Conservation (phyloP, 805 yeast genomes). For the Cyberlindnera americana region DNA sequence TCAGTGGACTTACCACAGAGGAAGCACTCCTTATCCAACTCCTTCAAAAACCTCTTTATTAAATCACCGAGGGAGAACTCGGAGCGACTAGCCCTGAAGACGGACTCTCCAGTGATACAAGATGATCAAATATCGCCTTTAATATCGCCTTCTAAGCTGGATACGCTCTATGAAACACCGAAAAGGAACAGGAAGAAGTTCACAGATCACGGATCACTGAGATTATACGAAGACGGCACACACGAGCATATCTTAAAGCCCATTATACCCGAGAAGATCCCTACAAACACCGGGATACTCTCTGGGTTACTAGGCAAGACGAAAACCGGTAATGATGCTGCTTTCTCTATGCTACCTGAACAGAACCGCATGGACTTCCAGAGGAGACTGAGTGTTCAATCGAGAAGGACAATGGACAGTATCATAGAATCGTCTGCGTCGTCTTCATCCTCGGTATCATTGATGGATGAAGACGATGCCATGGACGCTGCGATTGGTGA, state of each 20-base stretch:
- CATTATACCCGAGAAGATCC: slow-evolving; percentile 25
- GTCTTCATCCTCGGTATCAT: no score
- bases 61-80: slow-evolving; percentile 18
- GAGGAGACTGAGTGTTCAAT: slow-evolving; percentile 27
- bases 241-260: slow-evolving; percentile 26
- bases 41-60: slow-evolving; percentile 22
- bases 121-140: slow-evolving; percentile 3
- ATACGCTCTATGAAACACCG: neutral
- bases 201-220: slow-evolving; percentile 17
- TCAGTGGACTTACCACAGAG: no score
- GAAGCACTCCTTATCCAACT: slow-evolving; percentile 19
- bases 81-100: no score
- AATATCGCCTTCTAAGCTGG: neutral
- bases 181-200: neutral
- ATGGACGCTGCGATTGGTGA: slow-evolving; percentile 44
- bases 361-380: slow-evolving; percentile 28
- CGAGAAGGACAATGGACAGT: slow-evolving; percentile 23
- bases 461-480: no score
- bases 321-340: slow-evolving; percentile 19
- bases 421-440: no score
- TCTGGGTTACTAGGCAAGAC: slow-evolving; percentile 24
- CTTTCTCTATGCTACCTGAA: slow-evolving; percentile 29
- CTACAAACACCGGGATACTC: slow-evolving; percentile 20
- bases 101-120: neutral
- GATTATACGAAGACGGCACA: slow-evolving; percentile 22